phyloP scores from a whole-genome alignment of 192 early-diverging fungal species.

The Mortierella alpina region DNA sequence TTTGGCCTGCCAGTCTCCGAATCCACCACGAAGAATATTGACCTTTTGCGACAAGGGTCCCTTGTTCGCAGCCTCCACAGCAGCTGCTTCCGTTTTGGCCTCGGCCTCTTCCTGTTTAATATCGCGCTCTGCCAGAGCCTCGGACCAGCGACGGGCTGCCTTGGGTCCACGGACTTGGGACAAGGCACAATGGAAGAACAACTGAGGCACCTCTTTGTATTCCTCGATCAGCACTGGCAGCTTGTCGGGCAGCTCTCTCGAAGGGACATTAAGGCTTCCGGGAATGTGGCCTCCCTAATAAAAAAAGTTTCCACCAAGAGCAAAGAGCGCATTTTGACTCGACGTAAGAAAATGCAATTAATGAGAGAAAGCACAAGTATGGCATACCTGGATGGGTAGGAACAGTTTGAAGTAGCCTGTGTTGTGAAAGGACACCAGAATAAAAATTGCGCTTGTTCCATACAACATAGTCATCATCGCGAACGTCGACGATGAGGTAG shows the following conservation, averaged over 20 bases:
- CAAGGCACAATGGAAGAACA: constrained; percentile 90
- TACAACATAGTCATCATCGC: constrained; percentile 70
- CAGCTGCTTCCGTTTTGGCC: constrained; percentile 20
- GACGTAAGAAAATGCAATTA: neutral
- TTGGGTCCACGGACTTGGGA: constrained; percentile 88
- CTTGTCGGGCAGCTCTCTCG: constrained; percentile 64
- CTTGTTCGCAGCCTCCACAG: constrained; percentile 6
- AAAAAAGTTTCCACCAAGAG: no score
- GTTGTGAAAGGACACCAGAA: no score
- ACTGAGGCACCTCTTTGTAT: constrained; percentile 66
- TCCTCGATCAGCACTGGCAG: constrained; percentile 58
- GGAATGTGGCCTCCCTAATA: constrained; percentile 83
- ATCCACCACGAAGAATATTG: constrained; percentile 72
- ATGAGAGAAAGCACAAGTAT: neutral
- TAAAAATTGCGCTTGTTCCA: no score
- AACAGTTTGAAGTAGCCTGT: no score
- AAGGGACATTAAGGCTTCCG: constrained; percentile 79
- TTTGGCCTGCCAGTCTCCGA: constrained; percentile 70
- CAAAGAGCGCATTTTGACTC: neutral
- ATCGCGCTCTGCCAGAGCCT: constrained; percentile 46
- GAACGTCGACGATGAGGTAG: constrained; percentile 82
- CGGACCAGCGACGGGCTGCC: constrained; percentile 71
- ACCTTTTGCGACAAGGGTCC: constrained; percentile 58
- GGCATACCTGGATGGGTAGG: no score
- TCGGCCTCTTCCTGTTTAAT: neutral